Base-by-base conservation (phyloP, 139 green algal genomes). In the Chlorella vulgaris region DNA sequence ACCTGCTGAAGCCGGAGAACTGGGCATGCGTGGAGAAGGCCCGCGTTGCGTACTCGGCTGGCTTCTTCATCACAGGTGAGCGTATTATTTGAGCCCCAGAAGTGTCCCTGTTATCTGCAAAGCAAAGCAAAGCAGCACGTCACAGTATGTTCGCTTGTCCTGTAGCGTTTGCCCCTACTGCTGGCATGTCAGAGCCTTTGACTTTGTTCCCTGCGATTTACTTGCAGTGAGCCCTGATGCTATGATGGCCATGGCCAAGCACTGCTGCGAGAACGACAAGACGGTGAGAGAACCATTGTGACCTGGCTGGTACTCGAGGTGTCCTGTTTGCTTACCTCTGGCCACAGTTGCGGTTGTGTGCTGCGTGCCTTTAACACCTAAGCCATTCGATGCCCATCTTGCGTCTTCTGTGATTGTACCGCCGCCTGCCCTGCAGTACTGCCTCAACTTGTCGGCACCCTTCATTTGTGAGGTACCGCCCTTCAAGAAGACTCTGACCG, bases 61-160 rank as follows among this genome's bases (percentile, higher is more conserved):
- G 97, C 50, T 99, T 99, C 92, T 99, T 99, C 92, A 97, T 99
- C 86, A 99, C 97, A 28, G 73, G 73, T 79, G 53, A 21, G 70
- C 8, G 2, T n/a, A n/a, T n/a, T n/a, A n/a, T n/a, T n/a, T n/a
- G n/a, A n/a, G n/a, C n/a, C n/a, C n/a, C n/a, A n/a, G n/a, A n/a
- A n/a, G n/a, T n/a, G n/a, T n/a, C n/a, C n/a, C n/a, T n/a, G n/a
- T n/a, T n/a, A n/a, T n/a, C n/a, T n/a, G n/a, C n/a, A n/a, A n/a
- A n/a, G n/a, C n/a, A n/a, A n/a, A n/a, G n/a, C n/a, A n/a, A n/a
- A n/a, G n/a, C n/a, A n/a, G n/a, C n/a, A n/a, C n/a, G n/a, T n/a
- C n/a, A n/a, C n/a, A n/a, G n/a, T n/a, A n/a, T n/a, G n/a, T n/a
- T n/a, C n/a, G n/a, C n/a, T n/a, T n/a, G n/a, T n/a, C n/a, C n/a